These are phyloP conservation scores for Rosa chinensis DNA, from an alignment of 306 rosid species.

Conservation along the genomic window DNA sequence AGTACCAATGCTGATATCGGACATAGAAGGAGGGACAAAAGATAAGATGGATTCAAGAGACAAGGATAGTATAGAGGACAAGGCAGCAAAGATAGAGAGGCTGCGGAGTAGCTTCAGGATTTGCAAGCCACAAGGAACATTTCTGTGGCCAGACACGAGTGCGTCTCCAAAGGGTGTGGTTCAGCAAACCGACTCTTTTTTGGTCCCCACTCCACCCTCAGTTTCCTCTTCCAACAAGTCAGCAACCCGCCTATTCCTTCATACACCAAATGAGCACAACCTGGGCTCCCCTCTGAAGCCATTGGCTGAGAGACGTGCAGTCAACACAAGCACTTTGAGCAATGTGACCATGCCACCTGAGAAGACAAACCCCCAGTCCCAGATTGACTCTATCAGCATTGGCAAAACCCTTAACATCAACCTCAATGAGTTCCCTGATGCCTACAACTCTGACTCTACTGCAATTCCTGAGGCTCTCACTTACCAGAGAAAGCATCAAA, in stretches of 20 bases:
- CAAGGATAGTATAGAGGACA: conserved; percentile 36
- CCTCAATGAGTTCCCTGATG: conserved; percentile 60
- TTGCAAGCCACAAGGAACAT: conserved; percentile 69
- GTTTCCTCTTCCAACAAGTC: conserved; percentile 53
- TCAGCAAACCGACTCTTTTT: conserved; percentile 34
- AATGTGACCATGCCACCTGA: conserved; percentile 35
- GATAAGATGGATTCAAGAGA: conserved; percentile 22
- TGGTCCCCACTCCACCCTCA: conserved; percentile 67
- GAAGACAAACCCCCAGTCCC: conserved; percentile 25
- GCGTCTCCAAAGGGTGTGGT: conserved; percentile 35
- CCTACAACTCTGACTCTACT: conserved; percentile 19
- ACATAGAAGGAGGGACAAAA: conserved; percentile 33
- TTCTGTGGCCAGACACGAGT: conserved; percentile 64
- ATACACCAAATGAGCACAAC: conserved; percentile 16
- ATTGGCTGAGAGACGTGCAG: conserved; percentile 62
- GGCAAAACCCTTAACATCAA: conserved; percentile 38
- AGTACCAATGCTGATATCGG: conserved; percentile 27
- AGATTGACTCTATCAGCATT: conserved; percentile 6
- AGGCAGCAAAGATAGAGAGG: conserved; percentile 63
- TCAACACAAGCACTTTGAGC: conserved; percentile 46
- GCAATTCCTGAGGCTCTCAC: conserved; percentile 24
- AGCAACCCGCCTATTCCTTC: conserved; percentile 23
- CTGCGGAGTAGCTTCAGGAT: conserved; percentile 83
- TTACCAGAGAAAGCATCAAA: conserved; percentile 22
- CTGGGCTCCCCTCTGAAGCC: conserved; percentile 69